phyloP scores from a whole-genome alignment of 164 flowering plant genomes.

The Vitis rupestris region DNA sequence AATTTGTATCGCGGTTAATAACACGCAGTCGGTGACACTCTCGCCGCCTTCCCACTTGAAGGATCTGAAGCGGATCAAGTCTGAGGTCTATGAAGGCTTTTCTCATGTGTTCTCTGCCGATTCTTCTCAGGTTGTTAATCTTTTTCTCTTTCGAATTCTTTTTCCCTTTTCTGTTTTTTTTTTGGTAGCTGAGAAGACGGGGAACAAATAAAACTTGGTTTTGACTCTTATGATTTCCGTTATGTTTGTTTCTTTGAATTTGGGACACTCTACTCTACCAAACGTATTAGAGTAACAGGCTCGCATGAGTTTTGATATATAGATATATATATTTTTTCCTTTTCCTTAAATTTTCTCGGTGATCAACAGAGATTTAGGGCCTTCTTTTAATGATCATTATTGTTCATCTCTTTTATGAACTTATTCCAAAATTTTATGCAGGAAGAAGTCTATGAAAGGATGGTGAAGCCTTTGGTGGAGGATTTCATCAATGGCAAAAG shows the following conservation, averaged over 20 bases:
- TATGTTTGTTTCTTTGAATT: too few relatives aligned
- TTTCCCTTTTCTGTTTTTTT: background rate
- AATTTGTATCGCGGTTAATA: conserved; percentile 45
- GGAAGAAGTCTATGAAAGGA: conserved; percentile 61
- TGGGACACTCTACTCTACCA: too few relatives aligned
- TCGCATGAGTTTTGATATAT: too few relatives aligned
- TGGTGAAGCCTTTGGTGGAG: conserved; percentile 74
- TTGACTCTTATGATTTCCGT: too few relatives aligned
- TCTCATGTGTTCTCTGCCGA: conserved; percentile 63
- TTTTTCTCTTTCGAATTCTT: background rate
- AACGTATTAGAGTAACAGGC: too few relatives aligned
- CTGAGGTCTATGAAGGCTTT: conserved; percentile 78
- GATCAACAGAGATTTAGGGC: too few relatives aligned
- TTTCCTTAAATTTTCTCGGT: too few relatives aligned
- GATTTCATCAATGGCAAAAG: conserved; percentile 77
- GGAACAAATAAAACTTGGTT: too few relatives aligned
- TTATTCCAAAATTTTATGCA: conserved; percentile 13
- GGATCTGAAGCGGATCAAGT: conserved; percentile 54
- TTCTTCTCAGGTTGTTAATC: conserved; percentile 58
- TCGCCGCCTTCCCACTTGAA: conserved; percentile 44
- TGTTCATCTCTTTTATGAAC: background rate
- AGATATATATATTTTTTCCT: too few relatives aligned
- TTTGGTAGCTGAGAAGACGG: background rate
- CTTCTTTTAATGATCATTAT: background rate
- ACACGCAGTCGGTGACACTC: conserved; percentile 52